Percentiles rank a stretch among this genome's conserved stretches.
phyloP scores from a whole-genome alignment of 2,329 filamentous ascomycete species.

The Ceratocystis huliohia region DNA sequence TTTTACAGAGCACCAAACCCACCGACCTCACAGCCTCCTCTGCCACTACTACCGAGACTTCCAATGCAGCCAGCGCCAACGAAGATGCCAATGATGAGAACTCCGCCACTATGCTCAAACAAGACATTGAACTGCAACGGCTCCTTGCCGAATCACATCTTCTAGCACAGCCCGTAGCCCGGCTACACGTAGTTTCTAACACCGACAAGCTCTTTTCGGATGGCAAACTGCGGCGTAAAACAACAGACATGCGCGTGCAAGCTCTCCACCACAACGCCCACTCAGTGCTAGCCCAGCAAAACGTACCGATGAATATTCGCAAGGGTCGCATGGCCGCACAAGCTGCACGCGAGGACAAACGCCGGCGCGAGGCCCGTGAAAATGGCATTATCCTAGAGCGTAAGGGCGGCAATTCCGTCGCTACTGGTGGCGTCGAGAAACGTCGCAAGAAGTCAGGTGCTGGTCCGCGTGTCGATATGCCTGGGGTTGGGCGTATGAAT shows the following conservation, averaged over 20 bases:
- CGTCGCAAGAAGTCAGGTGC: slow-evolving; percentile 28
- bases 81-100: slow-evolving; percentile 39
- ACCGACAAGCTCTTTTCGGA: slow-evolving; percentile 35
- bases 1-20: slow-evolving; percentile 28
- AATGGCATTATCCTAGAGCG: slow-evolving; percentile 81
- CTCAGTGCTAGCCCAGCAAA: slow-evolving; percentile 63
- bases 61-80: slow-evolving; percentile 23
- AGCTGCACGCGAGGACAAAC: slow-evolving; percentile 50
- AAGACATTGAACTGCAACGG: slow-evolving; percentile 83
- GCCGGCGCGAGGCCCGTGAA: slow-evolving; percentile 70
- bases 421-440: slow-evolving; percentile 26
- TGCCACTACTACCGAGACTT: slow-evolving; percentile 21
- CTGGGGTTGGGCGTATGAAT: slow-evolving; percentile 66
- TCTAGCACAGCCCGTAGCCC: slow-evolving; percentile 41
- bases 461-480: slow-evolving; percentile 57
- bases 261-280: slow-evolving; percentile 54
- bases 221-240: slow-evolving; percentile 66
- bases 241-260: slow-evolving; percentile 71
- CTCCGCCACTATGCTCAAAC: slow-evolving; percentile 60
- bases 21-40: slow-evolving; percentile 37
- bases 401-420: slow-evolving; percentile 24
- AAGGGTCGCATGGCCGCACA: slow-evolving; percentile 70
- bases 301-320: slow-evolving; percentile 78
- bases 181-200: slow-evolving; percentile 30
- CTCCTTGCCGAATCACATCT: slow-evolving; percentile 87